Percentiles rank a stretch among this genome's conserved stretches.
Evolutionary conservation across 2,329 filamentous ascomycete species (phyloP).

Genomic region (Alternaria triticina): DNA sequence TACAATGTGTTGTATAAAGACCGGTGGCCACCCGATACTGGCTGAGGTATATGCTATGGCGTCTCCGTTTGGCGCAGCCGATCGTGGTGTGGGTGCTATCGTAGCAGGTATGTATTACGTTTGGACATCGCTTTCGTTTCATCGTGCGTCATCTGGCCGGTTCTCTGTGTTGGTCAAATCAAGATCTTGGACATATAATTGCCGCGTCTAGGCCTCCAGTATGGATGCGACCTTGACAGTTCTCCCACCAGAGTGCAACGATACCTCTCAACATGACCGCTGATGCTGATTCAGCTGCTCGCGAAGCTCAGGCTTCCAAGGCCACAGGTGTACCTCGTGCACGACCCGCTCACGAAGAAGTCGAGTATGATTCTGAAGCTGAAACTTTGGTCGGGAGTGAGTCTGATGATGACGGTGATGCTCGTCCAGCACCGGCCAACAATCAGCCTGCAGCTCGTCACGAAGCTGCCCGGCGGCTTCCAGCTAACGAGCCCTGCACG

Average conservation of each 20-base stretch:
- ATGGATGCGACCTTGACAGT: not conserved
- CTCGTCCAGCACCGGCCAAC: not conserved
- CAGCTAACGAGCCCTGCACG: not conserved
- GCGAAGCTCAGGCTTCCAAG: not conserved
- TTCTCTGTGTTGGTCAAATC: not conserved
- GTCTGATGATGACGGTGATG: conserved; percentile 5
- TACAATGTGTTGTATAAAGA: not conserved
- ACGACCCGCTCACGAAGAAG: conserved; percentile 2
- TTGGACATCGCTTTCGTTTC: not conserved
- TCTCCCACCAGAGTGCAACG: not conserved
- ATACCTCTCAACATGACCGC: not conserved
- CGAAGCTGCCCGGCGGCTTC: not conserved
- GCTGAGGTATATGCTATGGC: not conserved
- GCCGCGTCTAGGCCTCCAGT: not conserved
- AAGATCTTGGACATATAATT: not conserved
- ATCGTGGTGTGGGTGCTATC: not conserved
- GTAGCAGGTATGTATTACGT: not conserved
- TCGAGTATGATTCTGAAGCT: conserved; percentile 8
- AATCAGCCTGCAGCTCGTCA: conserved; percentile 2
- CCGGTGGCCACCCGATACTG: not conserved
- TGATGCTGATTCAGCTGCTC: not conserved
- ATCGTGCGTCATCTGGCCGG: not conserved
- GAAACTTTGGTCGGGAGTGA: conserved; percentile 5
- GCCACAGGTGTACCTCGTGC: conserved; percentile 3
- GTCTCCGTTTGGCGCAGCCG: not conserved